Base-by-base conservation (phyloP, 805 yeast species). In the Lipomyces chichibuensis region DNA sequence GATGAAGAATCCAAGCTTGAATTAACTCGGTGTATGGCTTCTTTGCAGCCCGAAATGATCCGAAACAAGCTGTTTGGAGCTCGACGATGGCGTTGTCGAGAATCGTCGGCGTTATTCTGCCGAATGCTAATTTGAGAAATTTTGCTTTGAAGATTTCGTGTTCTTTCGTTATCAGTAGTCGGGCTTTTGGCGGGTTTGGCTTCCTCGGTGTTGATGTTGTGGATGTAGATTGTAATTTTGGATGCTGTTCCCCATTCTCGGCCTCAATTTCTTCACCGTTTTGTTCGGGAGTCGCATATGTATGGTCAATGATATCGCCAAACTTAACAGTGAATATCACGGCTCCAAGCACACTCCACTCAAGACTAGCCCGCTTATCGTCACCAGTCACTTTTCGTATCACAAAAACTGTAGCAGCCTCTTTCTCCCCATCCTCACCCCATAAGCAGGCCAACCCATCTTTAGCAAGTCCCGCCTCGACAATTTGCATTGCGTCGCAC, bases 341-440 rank as follows among this genome's bases (percentile, higher is more conserved):
- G 6, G 70, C 67, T 2, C 65, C 70, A 25, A 62, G 29, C 20
- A 55, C 63, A 11, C 64, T 60, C 67, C 70, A 67, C 29, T 43
- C 43, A 7, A 20, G 13, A 14, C 23, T 17, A 6, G 23, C 57
- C n/a, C 27, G n/a, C n/a, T 5, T 33, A 25, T 17, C 25, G 6
- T 32, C 57, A 3, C 59, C 35, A 7, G 25, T 33, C 13, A n/a
- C 49, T 35, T 35, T 56, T 32, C 59, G 43, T 2, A 37, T n/a
- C 27, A 33, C 37, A 35, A 56, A 56, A 23, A 39, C 46, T 1
- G 35, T 49, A 46, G 4, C 29, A 46, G 4, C 29, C 23, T 25
- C 57, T 17, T 27, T 35, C 32, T 52, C 20, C 14, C 53, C 59
- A 23, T 35, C 43, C 32, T 8, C 63, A 20, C 59, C 61, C 49